Evolutionary conservation across 768 basidiomycete genomes (phyloP), one percentile per base, ranked within the genome.

Genomic region (Kwoniella dejecticola): DNA sequence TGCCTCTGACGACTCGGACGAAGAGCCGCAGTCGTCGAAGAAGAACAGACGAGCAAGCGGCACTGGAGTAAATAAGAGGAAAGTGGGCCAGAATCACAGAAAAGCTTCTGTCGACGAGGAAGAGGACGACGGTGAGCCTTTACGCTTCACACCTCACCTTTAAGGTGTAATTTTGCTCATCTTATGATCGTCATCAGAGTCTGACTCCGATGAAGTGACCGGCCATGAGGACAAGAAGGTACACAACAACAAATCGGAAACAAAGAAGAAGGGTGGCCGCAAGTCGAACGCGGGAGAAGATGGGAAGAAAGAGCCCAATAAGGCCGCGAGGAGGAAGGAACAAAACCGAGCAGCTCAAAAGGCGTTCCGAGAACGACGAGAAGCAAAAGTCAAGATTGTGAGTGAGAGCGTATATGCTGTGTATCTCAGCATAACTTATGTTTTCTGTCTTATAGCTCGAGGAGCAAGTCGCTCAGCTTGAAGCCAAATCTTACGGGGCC

Each of bases 321-420:
- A 75, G 58, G 74, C 74, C 23, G 69, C 66, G 19, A 94, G 95
- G 75, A 87, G 95, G 64, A 98, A 98, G 81, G 90, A 97, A 70
- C 95, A 98, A 80, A 99, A 99, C 71, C 84, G 95, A 57, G 92
- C 93, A 2, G 95, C 95, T 6, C 96, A 99, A 79, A 87, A 95
- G 54, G 95, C 95, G 1, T 99, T 99, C 82, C 83, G 95, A 57
- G 96, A 98, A 79, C 85, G 95, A 63, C 94, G 97, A 80, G 95
- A 99, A 81, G 91, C 90, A 72, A 93, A 96, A 78, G 91, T 98
- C 67, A 92, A 91, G 76, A 93, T 96, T 77, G 93, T 96, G 74
- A 81, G 91, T 12, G 41, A 8, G 11, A 24, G 4, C 13, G 2
- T n/a, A n/a, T n/a, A n/a, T 36, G 21, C n/a, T 29, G 26, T 23